phyloP scores from a whole-genome alignment of 768 basidiomycete genomes.

The Clathrus columnatus region DNA sequence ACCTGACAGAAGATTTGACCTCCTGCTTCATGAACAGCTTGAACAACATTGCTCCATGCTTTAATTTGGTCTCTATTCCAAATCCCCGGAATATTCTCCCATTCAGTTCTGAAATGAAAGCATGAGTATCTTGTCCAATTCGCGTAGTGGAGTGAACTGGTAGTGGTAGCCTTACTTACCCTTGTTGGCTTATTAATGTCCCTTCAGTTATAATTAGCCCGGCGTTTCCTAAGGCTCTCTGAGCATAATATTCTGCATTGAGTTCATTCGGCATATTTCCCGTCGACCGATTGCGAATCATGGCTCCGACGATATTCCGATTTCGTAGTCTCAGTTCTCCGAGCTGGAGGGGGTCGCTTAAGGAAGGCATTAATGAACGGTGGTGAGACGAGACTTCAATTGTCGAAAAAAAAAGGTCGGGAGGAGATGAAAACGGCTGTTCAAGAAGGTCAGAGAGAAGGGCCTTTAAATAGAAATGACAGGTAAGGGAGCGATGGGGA shows the following conservation, averaged over 20 bases:
- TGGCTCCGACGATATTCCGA: constrained; percentile 31
- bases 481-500: background rate
- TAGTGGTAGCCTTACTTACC: constrained; percentile 20
- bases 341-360: constrained; percentile 23
- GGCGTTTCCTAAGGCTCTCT: constrained; percentile 31
- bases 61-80: constrained; percentile 36
- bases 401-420: background rate
- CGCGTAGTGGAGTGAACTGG: background rate
- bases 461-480: background rate
- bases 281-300: constrained; percentile 34
- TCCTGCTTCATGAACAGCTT: constrained; percentile 38
- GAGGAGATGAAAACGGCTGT: background rate
- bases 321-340: constrained; percentile 31
- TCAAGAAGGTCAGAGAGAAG: background rate
- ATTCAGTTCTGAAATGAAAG: constrained; percentile 28
- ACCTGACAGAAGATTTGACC: constrained; percentile 39
- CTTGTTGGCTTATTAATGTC: constrained; percentile 32
- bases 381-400: background rate
- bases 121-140: background rate
- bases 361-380: background rate
- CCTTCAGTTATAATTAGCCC: constrained; percentile 36
- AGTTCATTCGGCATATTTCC: constrained; percentile 28
- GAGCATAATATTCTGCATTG: constrained; percentile 33
- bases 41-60: constrained; percentile 37
- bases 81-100: constrained; percentile 37